Evolutionary conservation across 2,329 filamentous ascomycete genomes (phyloP).

Genomic region (Mollisia scopiformis): DNA sequence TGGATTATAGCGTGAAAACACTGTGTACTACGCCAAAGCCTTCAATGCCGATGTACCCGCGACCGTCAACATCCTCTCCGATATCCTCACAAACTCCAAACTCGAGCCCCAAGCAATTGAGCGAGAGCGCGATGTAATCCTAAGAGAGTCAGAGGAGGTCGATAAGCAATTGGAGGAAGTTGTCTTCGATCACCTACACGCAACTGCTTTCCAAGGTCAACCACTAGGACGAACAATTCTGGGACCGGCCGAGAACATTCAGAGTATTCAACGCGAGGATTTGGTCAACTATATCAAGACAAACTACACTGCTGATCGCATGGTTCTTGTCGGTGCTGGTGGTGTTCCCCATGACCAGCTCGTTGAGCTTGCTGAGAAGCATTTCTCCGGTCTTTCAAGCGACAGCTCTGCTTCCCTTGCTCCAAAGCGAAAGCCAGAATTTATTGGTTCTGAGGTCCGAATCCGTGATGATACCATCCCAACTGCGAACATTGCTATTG

Average conservation of each 20-base stretch:
- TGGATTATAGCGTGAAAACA: constrained; percentile 83
- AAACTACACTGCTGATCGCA: constrained; percentile 99
- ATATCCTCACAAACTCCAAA: constrained; percentile 99
- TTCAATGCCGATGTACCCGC: constrained; percentile 98
- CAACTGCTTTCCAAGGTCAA: constrained; percentile 96
- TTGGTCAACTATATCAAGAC: constrained; percentile 96
- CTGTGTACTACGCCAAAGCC: constrained; percentile 99
- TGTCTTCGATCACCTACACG: constrained; percentile 98
- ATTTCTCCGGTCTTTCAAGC: constrained; percentile 81
- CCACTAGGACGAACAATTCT: constrained; percentile 97
- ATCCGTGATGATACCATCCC: constrained; percentile 95
- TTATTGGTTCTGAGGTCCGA: constrained; percentile 94
- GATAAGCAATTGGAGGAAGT: constrained; percentile 99
- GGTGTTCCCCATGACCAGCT: constrained; percentile 93
- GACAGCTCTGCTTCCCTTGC: constrained; percentile 72
- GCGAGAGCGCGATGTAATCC: constrained; percentile 97
- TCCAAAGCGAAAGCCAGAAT: constrained; percentile 87
- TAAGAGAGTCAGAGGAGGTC: constrained; percentile 98
- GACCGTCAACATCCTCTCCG: constrained; percentile 96
- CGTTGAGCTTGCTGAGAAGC: constrained; percentile 93
- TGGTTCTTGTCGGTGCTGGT: constrained; percentile 96
- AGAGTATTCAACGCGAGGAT: constrained; percentile 90
- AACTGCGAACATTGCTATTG: constrained; percentile 96
- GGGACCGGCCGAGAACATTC: constrained; percentile 97
- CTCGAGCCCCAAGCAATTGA: constrained; percentile 92